phyloP scores from a whole-genome alignment of 202 grass and related monocot genomes.

The Musa balbisiana region DNA sequence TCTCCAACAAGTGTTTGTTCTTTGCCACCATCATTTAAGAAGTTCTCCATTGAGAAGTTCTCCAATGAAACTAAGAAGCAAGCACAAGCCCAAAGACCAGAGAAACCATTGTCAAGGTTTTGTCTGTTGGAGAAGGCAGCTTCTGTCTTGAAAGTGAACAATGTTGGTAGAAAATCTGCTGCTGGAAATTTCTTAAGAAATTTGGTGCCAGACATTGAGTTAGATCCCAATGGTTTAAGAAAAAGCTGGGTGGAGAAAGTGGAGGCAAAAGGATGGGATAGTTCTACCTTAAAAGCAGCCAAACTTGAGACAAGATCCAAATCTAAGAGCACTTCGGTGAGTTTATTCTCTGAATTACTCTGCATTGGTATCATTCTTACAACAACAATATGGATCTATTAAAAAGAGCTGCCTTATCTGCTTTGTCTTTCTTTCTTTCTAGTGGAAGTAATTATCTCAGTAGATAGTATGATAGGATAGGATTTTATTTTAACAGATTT shows the following conservation, averaged over 20 bases:
- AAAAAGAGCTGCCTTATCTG: neutral
- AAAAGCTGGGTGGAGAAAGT: slow-evolving; percentile 39
- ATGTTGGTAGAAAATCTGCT: slow-evolving; percentile 46
- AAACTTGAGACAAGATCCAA: slow-evolving; percentile 20
- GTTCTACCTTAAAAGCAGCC: slow-evolving; percentile 14
- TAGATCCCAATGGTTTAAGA: slow-evolving; percentile 34
- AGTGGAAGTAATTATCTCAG: neutral
- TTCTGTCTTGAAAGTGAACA: slow-evolving; percentile 68
- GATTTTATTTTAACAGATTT: no score
- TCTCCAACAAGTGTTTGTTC: slow-evolving; percentile 81
- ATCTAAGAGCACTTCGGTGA: slow-evolving; percentile 46
- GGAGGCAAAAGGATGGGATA: slow-evolving; percentile 22
- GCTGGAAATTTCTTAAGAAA: slow-evolving; percentile 39
- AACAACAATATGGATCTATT: neutral
- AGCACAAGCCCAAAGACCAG: slow-evolving; percentile 37
- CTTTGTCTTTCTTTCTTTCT: neutral
- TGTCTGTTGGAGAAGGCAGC: slow-evolving; percentile 69
- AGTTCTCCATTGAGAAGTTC: slow-evolving; percentile 68
- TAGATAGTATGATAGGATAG: neutral
- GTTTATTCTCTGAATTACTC: slow-evolving; percentile 11
- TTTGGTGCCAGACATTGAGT: slow-evolving; percentile 31
- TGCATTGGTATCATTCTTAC: no score
- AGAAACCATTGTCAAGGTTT: slow-evolving; percentile 56
- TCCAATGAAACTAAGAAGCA: slow-evolving; percentile 61
- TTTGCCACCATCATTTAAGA: slow-evolving; percentile 58